Conservation (phyloP, 2,329 filamentous ascomycete species). For the Fonsecaea nubica region DNA sequence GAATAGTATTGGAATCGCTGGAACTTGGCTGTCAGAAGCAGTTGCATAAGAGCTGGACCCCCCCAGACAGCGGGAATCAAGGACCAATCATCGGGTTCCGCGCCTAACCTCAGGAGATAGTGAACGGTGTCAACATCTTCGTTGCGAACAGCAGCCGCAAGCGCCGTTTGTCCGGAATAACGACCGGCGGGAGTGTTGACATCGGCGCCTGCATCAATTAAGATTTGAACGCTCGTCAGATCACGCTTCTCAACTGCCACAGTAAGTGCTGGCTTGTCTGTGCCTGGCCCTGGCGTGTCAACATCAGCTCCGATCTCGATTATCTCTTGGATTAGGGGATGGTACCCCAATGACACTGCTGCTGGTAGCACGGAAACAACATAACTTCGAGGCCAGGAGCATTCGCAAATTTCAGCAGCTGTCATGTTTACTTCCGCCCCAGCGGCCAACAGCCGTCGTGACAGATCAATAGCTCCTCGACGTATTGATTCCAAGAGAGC, state of each 20-base stretch:
- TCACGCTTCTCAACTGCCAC: not conserved
- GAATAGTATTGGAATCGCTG: not conserved
- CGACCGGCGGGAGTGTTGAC: not conserved
- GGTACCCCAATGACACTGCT: not conserved
- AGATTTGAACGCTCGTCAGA: not conserved
- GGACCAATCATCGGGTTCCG: not conserved
- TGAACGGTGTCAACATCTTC: not conserved
- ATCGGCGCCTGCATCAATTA: conserved; percentile 5
- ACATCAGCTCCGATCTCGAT: not conserved
- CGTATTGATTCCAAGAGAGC: not conserved
- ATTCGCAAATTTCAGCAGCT: too few relatives aligned
- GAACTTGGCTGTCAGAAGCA: not conserved
- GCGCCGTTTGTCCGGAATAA: conserved; percentile 5
- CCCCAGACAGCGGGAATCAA: not conserved
- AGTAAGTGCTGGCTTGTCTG: not conserved
- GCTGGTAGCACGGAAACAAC: not conserved
- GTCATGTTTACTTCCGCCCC: not conserved
- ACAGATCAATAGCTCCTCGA: not conserved
- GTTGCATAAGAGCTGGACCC: not conserved
- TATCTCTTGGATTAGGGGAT: not conserved
- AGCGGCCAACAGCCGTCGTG: not conserved
- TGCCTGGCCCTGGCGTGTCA: not conserved
- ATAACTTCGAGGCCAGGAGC: too few relatives aligned
- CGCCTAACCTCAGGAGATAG: conserved; percentile 4
- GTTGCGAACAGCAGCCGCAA: not conserved